Evolutionary conservation across 257 asterid species (phyloP).

Genomic region (Lavandula angustifolia): DNA sequence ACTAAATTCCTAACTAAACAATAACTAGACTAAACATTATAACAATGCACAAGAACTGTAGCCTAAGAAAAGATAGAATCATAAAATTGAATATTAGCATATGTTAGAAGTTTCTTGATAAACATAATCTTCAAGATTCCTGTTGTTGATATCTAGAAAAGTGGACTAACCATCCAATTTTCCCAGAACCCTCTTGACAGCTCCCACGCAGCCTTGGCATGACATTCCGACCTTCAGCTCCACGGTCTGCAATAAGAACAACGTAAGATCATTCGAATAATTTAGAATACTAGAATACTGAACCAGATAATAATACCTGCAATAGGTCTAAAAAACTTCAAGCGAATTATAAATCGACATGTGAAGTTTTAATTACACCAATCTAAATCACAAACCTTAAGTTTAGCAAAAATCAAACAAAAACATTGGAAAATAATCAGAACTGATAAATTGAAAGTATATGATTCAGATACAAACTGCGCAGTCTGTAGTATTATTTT

Average conservation of each 20-base stretch:
- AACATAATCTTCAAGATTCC: neutral
- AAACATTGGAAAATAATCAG: slow-evolving; percentile 5
- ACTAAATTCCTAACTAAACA: neutral
- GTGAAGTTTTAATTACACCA: slow-evolving; percentile 10
- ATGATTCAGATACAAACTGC: neutral
- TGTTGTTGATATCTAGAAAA: slow-evolving; percentile 13
- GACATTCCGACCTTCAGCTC: slow-evolving; percentile 95
- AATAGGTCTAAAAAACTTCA: neutral
- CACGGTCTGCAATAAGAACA: slow-evolving; percentile 63
- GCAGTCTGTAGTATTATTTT: neutral
- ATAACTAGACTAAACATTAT: neutral
- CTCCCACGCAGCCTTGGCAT: slow-evolving; percentile 95
- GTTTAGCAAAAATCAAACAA: slow-evolving; percentile 4
- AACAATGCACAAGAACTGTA: neutral
- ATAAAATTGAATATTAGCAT: no score
- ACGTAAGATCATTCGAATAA: slow-evolving; percentile 19
- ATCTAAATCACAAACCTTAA: neutral
- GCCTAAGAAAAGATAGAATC: neutral
- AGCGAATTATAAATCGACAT: neutral
- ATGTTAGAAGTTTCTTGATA: no score
- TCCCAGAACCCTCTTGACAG: slow-evolving; percentile 86
- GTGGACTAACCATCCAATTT: slow-evolving; percentile 78
- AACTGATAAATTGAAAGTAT: neutral
- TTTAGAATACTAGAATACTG: neutral
- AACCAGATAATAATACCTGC: neutral